Percentiles rank a stretch among this genome's conserved stretches.
phyloP scores from a whole-genome alignment of 805 yeast genomes.

The Wickerhamomyces sydowiorum region DNA sequence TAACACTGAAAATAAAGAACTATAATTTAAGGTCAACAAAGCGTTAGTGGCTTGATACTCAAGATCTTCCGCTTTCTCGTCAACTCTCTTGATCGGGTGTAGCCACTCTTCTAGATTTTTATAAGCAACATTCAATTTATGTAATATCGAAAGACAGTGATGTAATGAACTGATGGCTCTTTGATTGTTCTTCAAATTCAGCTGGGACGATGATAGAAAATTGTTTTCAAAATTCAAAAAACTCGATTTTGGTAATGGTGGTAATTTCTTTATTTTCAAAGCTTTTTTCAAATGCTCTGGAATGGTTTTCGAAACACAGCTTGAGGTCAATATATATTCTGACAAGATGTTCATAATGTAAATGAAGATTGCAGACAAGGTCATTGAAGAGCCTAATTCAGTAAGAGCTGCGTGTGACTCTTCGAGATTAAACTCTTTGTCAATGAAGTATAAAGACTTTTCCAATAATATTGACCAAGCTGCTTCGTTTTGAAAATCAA shows the following conservation, averaged over 20 bases:
- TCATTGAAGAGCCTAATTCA: conserved; percentile 17
- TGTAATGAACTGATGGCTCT: conserved; percentile 10
- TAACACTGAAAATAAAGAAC: conserved; percentile 7
- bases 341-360: conserved; percentile 12
- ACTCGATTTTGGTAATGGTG: conserved; percentile 22
- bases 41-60: conserved; percentile 8
- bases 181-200: conserved; percentile 10
- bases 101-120: conserved; percentile 1
- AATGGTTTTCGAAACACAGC: conserved; percentile 11
- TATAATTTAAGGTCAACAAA: conserved; percentile 12
- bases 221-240: conserved; percentile 11
- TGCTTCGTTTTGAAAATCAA: conserved; percentile 13
- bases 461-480: conserved; percentile 12
- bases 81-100: conserved; percentile 3
- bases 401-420: conserved; percentile 10
- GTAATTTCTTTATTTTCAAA: conserved; percentile 11
- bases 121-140: conserved; percentile 6
- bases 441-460: conserved; percentile 5
- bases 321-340: conserved; percentile 8
- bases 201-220: conserved; percentile 5
- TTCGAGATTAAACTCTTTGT: conserved; percentile 8
- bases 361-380: conserved; percentile 13
- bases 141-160: conserved; percentile 5
- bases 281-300: conserved; percentile 3
- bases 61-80: conserved; percentile 3